Evolutionary conservation across 139 green algal species (phyloP), one percentile per base, ranked within the genome.

Genomic region (Marvania coccoides): DNA sequence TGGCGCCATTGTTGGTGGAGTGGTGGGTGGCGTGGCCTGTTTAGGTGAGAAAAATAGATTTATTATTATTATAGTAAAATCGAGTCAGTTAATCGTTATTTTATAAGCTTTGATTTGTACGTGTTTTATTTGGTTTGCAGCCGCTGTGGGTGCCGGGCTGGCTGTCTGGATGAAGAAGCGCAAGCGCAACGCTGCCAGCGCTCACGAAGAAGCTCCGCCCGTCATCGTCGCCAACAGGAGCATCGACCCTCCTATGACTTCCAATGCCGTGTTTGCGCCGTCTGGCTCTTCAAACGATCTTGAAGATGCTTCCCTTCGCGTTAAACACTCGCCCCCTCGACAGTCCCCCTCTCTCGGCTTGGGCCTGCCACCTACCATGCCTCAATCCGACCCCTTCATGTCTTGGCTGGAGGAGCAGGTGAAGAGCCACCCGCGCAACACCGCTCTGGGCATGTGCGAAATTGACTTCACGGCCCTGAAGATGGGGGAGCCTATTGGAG

Each of bases 11-110:
- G 42, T 51, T 51, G 42, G 42, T 51, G 42, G 42, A 19, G 42
- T 51, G 19, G 19, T 51, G 19, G 42, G 42, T 51, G 42, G 42
- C 19, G 19, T 51, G 19, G 42, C 42, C n/a, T n/a, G n/a, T n/a
- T n/a, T n/a, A n/a, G n/a, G n/a, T n/a, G n/a, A n/a, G n/a, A n/a
- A 81, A 58, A 29, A 57, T 70, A 35, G 77, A 84, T 46, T 84
- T 74, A 36, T 29, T 84, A 4, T 83, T 56, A 23, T 76, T 83
- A 69, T 23, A 80, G 14, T n/a, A n/a, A n/a, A n/a, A n/a, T n/a
- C n/a, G n/a, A n/a, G n/a, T n/a, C n/a, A n/a, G n/a, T n/a, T n/a
- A n/a, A n/a, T n/a, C n/a, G n/a, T n/a, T n/a, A n/a, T n/a, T n/a
- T n/a, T n/a, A n/a, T n/a, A n/a, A n/a, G n/a, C n/a, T n/a, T n/a